Conservation (phyloP, 768 basidiomycete species). For the Rhizopogon rudus region DNA sequence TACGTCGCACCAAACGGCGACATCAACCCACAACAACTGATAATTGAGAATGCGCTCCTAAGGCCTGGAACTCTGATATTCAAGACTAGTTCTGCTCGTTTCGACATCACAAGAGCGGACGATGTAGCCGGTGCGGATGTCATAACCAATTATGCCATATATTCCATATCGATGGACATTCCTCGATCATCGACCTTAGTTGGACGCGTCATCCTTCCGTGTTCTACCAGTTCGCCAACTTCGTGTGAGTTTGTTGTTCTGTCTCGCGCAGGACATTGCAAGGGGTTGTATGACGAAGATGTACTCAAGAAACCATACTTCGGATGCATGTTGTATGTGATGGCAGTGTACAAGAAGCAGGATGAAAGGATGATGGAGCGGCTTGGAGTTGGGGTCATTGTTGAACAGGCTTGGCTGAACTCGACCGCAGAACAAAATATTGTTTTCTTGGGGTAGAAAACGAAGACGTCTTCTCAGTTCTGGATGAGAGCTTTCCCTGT, state of each 20-base stretch:
- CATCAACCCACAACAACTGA: background rate
- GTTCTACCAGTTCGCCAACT: conserved; percentile 3
- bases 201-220: conserved; percentile 14
- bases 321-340: background rate
- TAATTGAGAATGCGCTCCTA: background rate
- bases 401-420: background rate
- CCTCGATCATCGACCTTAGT: background rate
- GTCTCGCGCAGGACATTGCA: conserved; percentile 3
- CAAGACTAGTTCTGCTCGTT: conserved; percentile 11
- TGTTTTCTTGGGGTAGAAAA: too few relatives aligned
- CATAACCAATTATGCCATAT: conserved; percentile 10
- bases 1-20: conserved; percentile 3
- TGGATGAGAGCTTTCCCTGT: too few relatives aligned
- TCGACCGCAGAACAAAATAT: too few relatives aligned
- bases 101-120: conserved; percentile 6
- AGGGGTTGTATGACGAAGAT: background rate
- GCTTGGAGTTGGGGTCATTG: background rate
- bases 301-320: background rate
- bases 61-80: conserved; percentile 17
- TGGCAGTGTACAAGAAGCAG: background rate
- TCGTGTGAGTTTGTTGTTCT: conserved; percentile 13
- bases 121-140: background rate
- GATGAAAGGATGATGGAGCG: background rate
- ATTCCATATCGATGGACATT: background rate
- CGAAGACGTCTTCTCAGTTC: too few relatives aligned